Base-by-base conservation (phyloP, 2,329 filamentous ascomycete species). In the Metarhizium anisopliae region DNA sequence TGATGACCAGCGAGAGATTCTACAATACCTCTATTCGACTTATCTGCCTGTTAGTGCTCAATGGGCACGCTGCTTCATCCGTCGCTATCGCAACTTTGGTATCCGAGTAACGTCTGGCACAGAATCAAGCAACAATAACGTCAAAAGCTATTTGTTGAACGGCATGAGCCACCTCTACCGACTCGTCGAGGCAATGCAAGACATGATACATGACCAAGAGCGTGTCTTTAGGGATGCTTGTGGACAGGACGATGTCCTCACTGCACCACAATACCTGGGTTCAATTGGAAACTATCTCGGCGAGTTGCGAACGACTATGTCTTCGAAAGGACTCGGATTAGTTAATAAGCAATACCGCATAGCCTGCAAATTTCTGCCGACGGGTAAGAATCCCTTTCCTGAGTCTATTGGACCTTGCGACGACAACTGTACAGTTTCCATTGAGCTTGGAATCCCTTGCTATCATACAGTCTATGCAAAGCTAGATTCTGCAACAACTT, bases 31-130 rank as follows among this genome's bases (percentile, higher is more conserved):
- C 49, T 49, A 56, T 6, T 7, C 8, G 20, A 49, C 47, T 29
- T 55, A 58, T 43, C 51, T 55, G 50, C 56, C 53, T 50, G 43
- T 55, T 6, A 58, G 53, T 42, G 56, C 56, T 18, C 53, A 58
- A 45, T 58, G 56, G 56, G 52, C 53, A 52, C 56, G 56, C 49
- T 58, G 56, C 45, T 58, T 58, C 35, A 58, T 52, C 52, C 49
- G 53, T n/a, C 51, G 50, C 45, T 57, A 54, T 54, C 49, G 56
- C 32, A 57, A 57, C 52, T 57, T 55, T 42, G 49, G 56, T 42
- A 57, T 57, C 30, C 47, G 51, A 14, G 51, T 53, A 11, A 56
- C 55, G 20, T 53, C 55, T 49, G 35, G 55, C 32, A 56, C 55
- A 53, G 55, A 53, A 53, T 2, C 20, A 20, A 20, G 50, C 55